Evolutionary conservation across 306 rosid species (phyloP).

Genomic region (Nissolia schottii): DNA sequence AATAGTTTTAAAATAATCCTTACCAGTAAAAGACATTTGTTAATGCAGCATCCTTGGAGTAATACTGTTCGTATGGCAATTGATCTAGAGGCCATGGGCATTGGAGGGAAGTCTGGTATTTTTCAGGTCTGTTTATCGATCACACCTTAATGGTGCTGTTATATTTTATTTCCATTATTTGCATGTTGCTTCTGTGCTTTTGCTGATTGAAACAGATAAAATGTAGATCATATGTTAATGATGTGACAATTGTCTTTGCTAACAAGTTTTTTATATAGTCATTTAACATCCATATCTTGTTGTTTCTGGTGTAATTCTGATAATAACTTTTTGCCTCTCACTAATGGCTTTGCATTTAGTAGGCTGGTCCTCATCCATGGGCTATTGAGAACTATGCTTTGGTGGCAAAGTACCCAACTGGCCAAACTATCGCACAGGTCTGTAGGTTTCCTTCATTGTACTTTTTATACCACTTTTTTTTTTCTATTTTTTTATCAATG

Average conservation of each 20-base stretch:
- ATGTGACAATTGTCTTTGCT: not conserved
- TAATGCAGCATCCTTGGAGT: conserved; percentile 93
- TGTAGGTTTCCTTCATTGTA: conserved; percentile 18
- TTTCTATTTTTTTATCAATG: conserved; percentile 7
- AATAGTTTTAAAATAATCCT: not conserved
- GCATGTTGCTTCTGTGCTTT: not conserved
- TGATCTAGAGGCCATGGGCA: conserved; percentile 97
- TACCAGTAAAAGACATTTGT: conserved; percentile 16
- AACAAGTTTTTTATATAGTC: not conserved
- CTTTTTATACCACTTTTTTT: not conserved
- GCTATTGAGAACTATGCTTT: conserved; percentile 79
- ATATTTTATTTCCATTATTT: not conserved
- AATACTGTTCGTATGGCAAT: conserved; percentile 65
- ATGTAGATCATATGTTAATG: not conserved
- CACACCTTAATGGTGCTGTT: not conserved
- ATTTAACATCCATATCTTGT: conserved; percentile 9
- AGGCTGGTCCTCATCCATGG: conserved; percentile 97
- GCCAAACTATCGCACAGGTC: conserved; percentile 77
- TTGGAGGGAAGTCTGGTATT: conserved; percentile 91
- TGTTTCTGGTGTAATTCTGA: conserved; percentile 8
- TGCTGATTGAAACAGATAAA: not conserved
- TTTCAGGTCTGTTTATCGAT: conserved; percentile 72
- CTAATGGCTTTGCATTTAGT: conserved; percentile 29
- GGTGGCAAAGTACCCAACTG: conserved; percentile 86
- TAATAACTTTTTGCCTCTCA: conserved; percentile 3